phyloP scores from a whole-genome alignment of 2,329 filamentous ascomycete genomes.

The Aspergillus ruber region DNA sequence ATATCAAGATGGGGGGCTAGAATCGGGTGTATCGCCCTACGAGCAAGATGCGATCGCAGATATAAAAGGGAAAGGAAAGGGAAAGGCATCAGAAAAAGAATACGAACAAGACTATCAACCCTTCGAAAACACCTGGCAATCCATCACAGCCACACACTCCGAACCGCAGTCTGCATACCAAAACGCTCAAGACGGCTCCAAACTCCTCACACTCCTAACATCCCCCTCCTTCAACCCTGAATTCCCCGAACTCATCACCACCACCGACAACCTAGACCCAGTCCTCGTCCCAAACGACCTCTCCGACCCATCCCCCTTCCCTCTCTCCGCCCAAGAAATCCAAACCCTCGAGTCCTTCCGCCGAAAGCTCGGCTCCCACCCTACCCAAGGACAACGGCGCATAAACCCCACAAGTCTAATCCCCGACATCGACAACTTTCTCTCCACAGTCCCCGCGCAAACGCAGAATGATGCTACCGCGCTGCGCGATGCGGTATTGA shows the following conservation, averaged over 20 bases:
- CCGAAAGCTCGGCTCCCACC: conserved; percentile 8
- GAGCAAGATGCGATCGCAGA: no score
- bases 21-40: no score
- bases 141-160: background rate
- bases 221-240: conserved; percentile 26
- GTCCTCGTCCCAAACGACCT: conserved; percentile 17
- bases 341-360: conserved; percentile 28
- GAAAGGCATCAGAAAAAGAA: background rate
- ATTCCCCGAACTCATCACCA: conserved; percentile 10
- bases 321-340: conserved; percentile 15
- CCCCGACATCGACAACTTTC: conserved; percentile 27
- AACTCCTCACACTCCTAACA: conserved; percentile 36
- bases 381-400: conserved; percentile 4
- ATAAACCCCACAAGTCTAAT: conserved; percentile 27
- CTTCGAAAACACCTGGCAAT: conserved; percentile 18
- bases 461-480: conserved; percentile 9
- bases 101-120: background rate
- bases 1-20: conserved; percentile 5
- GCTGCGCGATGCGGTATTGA: conserved; percentile 25
- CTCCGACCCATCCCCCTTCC: conserved; percentile 10
- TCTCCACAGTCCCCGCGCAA: conserved; percentile 17
- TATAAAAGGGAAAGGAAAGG: conserved; percentile 11
- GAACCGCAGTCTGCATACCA: background rate
- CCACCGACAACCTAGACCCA: conserved; percentile 20
- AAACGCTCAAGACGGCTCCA: conserved; percentile 33